Conservation (phyloP, 2,329 filamentous ascomycete genomes). For the Nothomitra cinnamomea region DNA sequence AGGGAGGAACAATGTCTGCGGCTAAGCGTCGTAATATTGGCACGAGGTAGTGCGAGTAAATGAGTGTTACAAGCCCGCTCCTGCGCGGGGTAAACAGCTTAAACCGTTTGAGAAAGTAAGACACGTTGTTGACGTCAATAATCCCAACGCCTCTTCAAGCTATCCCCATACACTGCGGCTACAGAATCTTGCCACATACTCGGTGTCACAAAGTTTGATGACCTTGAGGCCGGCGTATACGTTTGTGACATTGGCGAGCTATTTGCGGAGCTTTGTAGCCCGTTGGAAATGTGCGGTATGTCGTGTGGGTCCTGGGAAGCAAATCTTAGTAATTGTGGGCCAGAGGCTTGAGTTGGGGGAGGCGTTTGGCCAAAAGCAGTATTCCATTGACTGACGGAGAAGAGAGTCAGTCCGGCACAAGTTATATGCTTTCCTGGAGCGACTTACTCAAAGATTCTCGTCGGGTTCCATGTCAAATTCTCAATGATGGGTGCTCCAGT, state of each 20-base stretch:
- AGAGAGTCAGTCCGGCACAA: constrained; percentile 14
- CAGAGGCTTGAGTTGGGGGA: background rate
- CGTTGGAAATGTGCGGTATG: constrained; percentile 26
- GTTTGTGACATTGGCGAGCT: constrained; percentile 34
- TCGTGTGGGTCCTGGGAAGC: constrained; percentile 20
- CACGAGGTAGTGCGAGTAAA: too few relatives aligned
- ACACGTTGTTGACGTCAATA: background rate
- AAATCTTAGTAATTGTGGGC: background rate
- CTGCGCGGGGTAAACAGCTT: too few relatives aligned
- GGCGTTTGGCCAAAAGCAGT: constrained; percentile 68
- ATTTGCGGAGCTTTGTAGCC: background rate
- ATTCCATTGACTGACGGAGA: constrained; percentile 68
- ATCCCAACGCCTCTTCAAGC: constrained; percentile 6
- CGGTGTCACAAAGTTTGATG: constrained; percentile 42
- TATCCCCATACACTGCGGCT: constrained; percentile 27
- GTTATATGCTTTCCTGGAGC: constrained; percentile 6
- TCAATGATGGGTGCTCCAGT: constrained; percentile 44
- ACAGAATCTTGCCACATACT: constrained; percentile 61
- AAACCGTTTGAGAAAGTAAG: too few relatives aligned
- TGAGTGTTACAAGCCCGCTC: too few relatives aligned
- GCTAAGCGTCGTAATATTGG: too few relatives aligned
- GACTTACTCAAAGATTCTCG: constrained; percentile 77
- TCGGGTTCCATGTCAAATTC: constrained; percentile 62
- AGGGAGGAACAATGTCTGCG: too few relatives aligned
- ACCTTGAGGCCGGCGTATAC: constrained; percentile 30